Evolutionary conservation across 305 asterid species (phyloP).

Genomic region (Nicotiana rustica): DNA sequence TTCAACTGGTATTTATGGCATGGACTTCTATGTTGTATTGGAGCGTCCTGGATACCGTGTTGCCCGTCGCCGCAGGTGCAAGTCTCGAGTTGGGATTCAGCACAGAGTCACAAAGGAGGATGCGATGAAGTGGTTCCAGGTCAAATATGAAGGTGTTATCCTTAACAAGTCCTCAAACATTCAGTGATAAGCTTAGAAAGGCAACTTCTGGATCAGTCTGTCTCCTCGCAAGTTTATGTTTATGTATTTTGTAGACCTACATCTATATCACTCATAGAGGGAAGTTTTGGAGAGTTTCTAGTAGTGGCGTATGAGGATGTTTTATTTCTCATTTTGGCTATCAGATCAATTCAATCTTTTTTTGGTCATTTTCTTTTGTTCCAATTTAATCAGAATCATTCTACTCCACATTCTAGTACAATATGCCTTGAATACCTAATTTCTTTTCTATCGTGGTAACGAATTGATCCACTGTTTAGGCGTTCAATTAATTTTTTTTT

Average conservation of each 20-base stretch:
- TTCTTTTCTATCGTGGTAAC: background rate
- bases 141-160: constrained; percentile 56
- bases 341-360: constrained; percentile 13
- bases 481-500: too few relatives aligned
- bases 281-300: constrained; percentile 3
- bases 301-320: background rate
- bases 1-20: constrained; percentile 55
- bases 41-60: constrained; percentile 56
- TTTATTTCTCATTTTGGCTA: constrained; percentile 2
- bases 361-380: background rate
- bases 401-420: background rate
- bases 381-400: constrained; percentile 1
- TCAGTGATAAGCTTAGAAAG: constrained; percentile 39
- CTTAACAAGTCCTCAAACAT: constrained; percentile 51
- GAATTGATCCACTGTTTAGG: background rate
- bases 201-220: background rate
- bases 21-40: constrained; percentile 52
- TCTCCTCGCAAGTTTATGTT: constrained; percentile 18
- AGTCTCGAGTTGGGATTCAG: constrained; percentile 56
- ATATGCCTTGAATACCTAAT: background rate
- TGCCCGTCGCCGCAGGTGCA: constrained; percentile 57
- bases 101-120: constrained; percentile 56
- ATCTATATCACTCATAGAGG: background rate
- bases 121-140: constrained; percentile 60
- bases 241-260: constrained; percentile 35